Evolutionary conservation across 768 basidiomycete genomes (phyloP), one percentile per base, ranked within the genome.

Genomic region (Sporobolomyces phaffii): DNA sequence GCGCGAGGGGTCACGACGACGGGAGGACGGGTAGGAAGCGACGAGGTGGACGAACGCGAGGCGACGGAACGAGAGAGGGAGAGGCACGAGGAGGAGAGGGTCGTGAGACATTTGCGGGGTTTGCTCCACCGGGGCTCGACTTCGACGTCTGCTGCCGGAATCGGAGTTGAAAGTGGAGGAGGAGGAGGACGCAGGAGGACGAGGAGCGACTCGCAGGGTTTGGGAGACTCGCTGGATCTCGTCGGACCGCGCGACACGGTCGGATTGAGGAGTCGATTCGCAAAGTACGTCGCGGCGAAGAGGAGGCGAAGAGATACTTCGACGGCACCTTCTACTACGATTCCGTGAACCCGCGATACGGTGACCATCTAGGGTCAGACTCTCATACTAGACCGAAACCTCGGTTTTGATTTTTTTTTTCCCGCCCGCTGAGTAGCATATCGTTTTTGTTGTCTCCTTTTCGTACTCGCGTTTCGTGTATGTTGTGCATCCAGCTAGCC

Each of bases 51-150:
- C 31, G 60, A 40, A n/a, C 36, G 45, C 13, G 52, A 54, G 7
- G n/a, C 53, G 53, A 44, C 22, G 31, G 53, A 41, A 31, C 33
- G 52, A 5, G 58, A 57, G 29, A 34, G 43, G 26, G 64, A 50
- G 33, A 40, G 62, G 2, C 51, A 33, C 10, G 68, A 64, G 38
- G 70, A 71, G 34, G 65, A 66, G 49, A 38, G 62, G 22, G 70
- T 71, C 24, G 66, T 64, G n/a, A 49, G 62, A 18, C 65, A 71
- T 20, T 11, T 71, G 33, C 22, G 70, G 14, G 62, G 58, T 36
- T 33, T 71, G 62, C 44, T 67, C 10, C 44, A 67, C 36, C 60
- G 61, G 15, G 24, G 48, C 3, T n/a, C 53, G n/a, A 40, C 34
- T 31, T 26, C 63, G 26, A 43, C 41, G 13, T 38, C 29, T 24